Evolutionary conservation across 2,329 filamentous ascomycete genomes (phyloP), one percentile per base, ranked within the genome.

Genomic region (Alternaria brassicicola): DNA sequence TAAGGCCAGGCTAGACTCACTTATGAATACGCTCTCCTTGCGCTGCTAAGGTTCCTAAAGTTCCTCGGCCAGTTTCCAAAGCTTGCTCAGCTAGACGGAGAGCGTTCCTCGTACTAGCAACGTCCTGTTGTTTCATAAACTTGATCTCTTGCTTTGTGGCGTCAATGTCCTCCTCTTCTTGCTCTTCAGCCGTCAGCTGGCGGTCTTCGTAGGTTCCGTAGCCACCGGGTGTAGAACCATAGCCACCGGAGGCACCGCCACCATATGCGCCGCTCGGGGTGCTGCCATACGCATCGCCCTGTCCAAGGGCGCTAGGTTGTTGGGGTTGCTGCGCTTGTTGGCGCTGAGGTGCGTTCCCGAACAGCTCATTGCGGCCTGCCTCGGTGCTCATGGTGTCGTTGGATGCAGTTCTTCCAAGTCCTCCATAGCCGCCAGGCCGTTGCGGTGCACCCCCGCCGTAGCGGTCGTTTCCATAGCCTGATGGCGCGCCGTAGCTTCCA

Each of bases 171-270:
- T 91, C 86, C 62, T 91, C 88, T 69, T 89, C 88, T 65, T 95
- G 88, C 63, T 74, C 80, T 85, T 97, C 92, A 1, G 88, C 92
- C 0, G 92, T 96, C 65, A 97, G 80, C 75, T 96, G 87, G 46
- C 91, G 86, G 58, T 90, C 85, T 55, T 89, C 88, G 51, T 91
- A 87, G 4, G 73, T 57, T 9, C 81, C 82, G 59, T 84, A 84
- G 15, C 72, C 71, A 28, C 71, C 71, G 12, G 64, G 57, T 21
- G 65, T 47, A 28, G 58, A 61, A 6, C 68, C 71, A 39, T 69
- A 67, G 26, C 56, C 66, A 26, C 70, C 63, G 28, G 62, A 62
- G 12, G 63, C 53, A 30, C 62, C 55, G 25, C 49, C 63, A 3
- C 69, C 72, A 19, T 69, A 67, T 30, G 54, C 70, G 30, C 71